These are phyloP conservation scores for Fusarium annulatum DNA, from an alignment of 2,329 filamentous ascomycete genomes.

Conservation along the genomic window DNA sequence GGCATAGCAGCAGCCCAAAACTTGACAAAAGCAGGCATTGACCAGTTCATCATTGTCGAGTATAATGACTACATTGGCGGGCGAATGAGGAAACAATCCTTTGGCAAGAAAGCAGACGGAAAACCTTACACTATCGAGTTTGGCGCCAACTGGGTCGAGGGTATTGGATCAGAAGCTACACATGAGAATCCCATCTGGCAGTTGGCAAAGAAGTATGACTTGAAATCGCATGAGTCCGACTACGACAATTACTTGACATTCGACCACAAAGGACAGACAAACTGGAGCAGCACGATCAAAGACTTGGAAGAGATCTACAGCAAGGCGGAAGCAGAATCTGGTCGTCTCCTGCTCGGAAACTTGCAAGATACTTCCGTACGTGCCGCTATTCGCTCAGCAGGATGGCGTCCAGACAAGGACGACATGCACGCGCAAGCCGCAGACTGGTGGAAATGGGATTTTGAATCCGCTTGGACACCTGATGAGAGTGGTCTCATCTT, in stretches of 20 bases:
- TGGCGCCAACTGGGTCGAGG: conserved; percentile 72
- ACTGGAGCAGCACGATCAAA: conserved; percentile 63
- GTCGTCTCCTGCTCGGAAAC: conserved; percentile 67
- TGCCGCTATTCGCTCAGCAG: conserved; percentile 67
- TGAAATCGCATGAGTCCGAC: conserved; percentile 68
- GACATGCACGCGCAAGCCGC: conserved; percentile 61
- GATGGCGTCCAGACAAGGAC: conserved; percentile 69
- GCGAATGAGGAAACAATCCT: conserved; percentile 66
- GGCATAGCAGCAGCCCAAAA: conserved; percentile 74
- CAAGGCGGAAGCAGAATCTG: conserved; percentile 62
- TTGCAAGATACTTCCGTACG: conserved; percentile 71
- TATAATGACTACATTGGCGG: conserved; percentile 72
- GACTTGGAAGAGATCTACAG: conserved; percentile 61
- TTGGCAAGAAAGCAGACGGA: conserved; percentile 63
- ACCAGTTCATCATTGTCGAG: conserved; percentile 74
- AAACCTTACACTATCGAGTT: conserved; percentile 69
- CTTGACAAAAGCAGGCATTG: conserved; percentile 68
- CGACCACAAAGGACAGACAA: conserved; percentile 64
- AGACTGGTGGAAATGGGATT: conserved; percentile 70
- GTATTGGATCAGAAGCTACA: conserved; percentile 32
- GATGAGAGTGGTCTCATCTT: conserved; percentile 67
- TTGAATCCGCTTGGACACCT: conserved; percentile 67
- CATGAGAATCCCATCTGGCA: conserved; percentile 72
- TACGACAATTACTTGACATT: conserved; percentile 69
- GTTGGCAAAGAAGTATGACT: conserved; percentile 67